Evolutionary conservation across 768 basidiomycete species (phyloP).

Genomic region (Peribolospora kevripleyi): DNA sequence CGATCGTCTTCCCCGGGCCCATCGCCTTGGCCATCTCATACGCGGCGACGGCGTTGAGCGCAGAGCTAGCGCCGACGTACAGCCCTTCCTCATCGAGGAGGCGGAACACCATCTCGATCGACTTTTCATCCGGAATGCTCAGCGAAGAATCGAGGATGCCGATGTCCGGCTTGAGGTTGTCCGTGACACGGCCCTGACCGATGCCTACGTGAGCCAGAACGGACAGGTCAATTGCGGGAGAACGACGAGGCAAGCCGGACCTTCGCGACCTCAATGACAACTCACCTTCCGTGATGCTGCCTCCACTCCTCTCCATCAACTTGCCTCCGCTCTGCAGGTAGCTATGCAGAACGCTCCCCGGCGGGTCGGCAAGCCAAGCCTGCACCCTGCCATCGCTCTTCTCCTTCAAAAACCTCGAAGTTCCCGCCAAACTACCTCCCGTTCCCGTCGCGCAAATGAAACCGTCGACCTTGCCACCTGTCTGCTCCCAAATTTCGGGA

Average conservation of each 20-base stretch:
- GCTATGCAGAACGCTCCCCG: conserved; percentile 71
- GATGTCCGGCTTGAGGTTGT: conserved; percentile 66
- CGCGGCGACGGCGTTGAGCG: conserved; percentile 84
- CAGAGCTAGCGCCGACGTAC: conserved; percentile 81
- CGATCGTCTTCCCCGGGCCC: conserved; percentile 59
- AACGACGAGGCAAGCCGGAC: not conserved
- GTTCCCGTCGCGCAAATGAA: conserved; percentile 90
- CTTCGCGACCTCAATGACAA: not conserved
- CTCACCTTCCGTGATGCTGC: conserved; percentile 74
- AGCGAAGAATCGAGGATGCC: conserved; percentile 40
- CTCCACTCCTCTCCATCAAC: conserved; percentile 49
- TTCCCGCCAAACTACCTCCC: conserved; percentile 82
- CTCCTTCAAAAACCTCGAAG: conserved; percentile 61
- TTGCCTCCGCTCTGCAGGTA: conserved; percentile 59
- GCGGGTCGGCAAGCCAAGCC: conserved; percentile 88
- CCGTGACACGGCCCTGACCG: conserved; percentile 84
- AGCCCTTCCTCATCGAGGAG: conserved; percentile 75
- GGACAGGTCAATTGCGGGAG: not conserved
- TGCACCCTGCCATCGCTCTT: conserved; percentile 52
- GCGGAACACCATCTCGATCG: conserved; percentile 81
- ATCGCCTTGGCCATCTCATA: conserved; percentile 61
- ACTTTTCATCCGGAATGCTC: conserved; percentile 63
- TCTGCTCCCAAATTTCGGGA: conserved; percentile 91
- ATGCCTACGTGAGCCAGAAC: conserved; percentile 37
- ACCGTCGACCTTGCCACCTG: conserved; percentile 38